These are phyloP conservation scores for Aspergillus sclerotiicarbonarius DNA, from an alignment of 495 filamentous ascomycete species.

Conservation along the genomic window DNA sequence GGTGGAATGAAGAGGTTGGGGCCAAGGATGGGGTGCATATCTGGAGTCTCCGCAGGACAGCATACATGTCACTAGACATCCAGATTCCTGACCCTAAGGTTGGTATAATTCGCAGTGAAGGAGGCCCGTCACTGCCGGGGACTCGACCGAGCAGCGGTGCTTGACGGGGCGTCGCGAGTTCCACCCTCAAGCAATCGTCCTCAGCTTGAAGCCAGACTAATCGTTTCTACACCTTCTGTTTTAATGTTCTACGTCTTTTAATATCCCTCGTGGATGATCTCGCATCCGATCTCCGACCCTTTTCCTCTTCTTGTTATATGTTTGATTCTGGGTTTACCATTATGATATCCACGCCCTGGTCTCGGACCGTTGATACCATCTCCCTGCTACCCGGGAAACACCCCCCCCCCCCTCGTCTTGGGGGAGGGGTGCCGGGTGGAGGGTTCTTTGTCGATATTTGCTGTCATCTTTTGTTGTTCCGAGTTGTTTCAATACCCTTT, in stretches of 20 bases:
- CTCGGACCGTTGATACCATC: constrained; percentile 22
- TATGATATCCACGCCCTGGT: constrained; percentile 17
- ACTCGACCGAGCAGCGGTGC: constrained; percentile 41
- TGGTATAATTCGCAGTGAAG: constrained; percentile 46
- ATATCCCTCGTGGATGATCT: not conserved
- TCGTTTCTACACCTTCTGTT: not conserved
- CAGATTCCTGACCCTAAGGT: constrained; percentile 82
- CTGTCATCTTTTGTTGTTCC: constrained; percentile 1
- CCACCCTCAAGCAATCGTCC: too few species aligned
- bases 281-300: not conserved
- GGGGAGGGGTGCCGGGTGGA: not conserved
- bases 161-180: not conserved
- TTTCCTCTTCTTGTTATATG: not conserved
- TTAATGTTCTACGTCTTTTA: not conserved
- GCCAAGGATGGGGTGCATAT: constrained; percentile 61
- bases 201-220: too few species aligned
- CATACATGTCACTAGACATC: constrained; percentile 85
- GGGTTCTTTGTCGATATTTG: constrained; percentile 9
- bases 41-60: constrained; percentile 74
- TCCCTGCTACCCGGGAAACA: constrained; percentile 2
- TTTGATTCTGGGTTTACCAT: constrained; percentile 9
- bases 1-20: constrained; percentile 71
- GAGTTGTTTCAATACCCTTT: not conserved
- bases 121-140: constrained; percentile 33
- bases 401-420: not conserved